Base-by-base conservation (phyloP, 257 asterid species). In the Gentiana macrophylla region DNA sequence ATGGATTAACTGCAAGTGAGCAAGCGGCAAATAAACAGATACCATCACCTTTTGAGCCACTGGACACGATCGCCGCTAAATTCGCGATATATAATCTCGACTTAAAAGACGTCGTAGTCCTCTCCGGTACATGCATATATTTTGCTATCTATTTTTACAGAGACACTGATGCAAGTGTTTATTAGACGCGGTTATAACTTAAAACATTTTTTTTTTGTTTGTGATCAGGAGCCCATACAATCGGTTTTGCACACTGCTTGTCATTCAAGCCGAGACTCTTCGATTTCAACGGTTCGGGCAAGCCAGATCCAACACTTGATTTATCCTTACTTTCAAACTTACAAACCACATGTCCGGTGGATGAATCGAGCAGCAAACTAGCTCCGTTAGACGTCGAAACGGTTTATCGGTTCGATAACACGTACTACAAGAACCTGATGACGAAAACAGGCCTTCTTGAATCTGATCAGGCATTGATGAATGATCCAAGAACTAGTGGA, bases 191-290 rank as follows among this genome's bases (percentile, higher is more conserved):
- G 2, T 41, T 41, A 41, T 41, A 41, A 4, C 7, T 5, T 38
- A 38, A 8, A 38, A 4, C 7, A 38, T 3, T 41, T 5, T 41
- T 5, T 47, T 2, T 36, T 1, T 47, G 45, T 12, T 34, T 52
- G 8, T 33, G 33, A 43, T 62, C 37, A 86, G 94, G 94, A 43
- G 96, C 77, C 0, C 96, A 87, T 68, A 84, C 92, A 0, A 75
- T 87, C 4, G 96, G 96, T n/a, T 80, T 74, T 70, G 94, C 96
- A 45, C 92, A 84, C 59, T 87, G 96, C 66, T 62, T 76, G 71
- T 68, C 86, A 3, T 78, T 87, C 89, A 87, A 86, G 77, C 67
- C 80, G 33, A 84, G 96, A 71, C 74, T 86, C 0, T 86, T 79
- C 66, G 69, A 84, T 77, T 80, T 62, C 75, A 74, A 73, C 65